Evolutionary conservation across 2,329 filamentous ascomycete genomes (phyloP).

Genomic region (Trichoderma cornu-damae): DNA sequence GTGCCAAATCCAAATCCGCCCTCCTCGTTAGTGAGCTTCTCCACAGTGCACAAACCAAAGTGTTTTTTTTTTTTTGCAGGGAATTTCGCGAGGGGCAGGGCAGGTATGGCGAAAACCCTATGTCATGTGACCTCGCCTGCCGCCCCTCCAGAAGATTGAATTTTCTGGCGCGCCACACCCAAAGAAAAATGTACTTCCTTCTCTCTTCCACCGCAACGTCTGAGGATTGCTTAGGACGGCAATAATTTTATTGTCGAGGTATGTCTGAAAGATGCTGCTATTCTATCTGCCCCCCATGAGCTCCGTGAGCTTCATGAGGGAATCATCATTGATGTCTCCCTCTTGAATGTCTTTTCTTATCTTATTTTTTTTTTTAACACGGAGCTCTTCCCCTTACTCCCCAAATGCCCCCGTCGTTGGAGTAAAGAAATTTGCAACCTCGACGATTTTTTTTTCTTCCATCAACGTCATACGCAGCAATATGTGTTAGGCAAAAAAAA

Average conservation of each 20-base stretch:
- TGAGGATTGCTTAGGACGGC: slow-evolving; percentile 60
- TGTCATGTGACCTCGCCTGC: slow-evolving; percentile 25
- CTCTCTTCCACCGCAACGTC: slow-evolving; percentile 42
- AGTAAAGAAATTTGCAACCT: slow-evolving; percentile 9
- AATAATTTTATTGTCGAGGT: slow-evolving; percentile 58
- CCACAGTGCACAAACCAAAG: slow-evolving; percentile 1
- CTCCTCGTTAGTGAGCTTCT: background rate
- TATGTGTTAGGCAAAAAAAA: slow-evolving; percentile 22
- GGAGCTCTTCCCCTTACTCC: background rate
- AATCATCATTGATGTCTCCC: slow-evolving; percentile 28
- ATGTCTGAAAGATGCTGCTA: slow-evolving; percentile 51
- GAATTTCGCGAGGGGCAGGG: slow-evolving; percentile 22
- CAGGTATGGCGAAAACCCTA: slow-evolving; percentile 26
- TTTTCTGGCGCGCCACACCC: slow-evolving; percentile 32
- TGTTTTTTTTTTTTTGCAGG: no score
- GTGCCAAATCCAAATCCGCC: slow-evolving; percentile 13
- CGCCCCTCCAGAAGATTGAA: slow-evolving; percentile 20
- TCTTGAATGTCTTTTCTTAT: slow-evolving; percentile 32
- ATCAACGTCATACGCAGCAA: background rate
- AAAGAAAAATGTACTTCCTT: slow-evolving; percentile 22
- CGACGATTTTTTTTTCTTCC: background rate
- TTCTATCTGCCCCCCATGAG: slow-evolving; percentile 24
- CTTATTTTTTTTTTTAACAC: background rate
- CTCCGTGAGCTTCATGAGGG: slow-evolving; percentile 22
- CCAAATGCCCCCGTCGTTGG: background rate